These are phyloP conservation scores for Brassica rapa DNA, from an alignment of 345 rosid genomes.

Conservation along the genomic window DNA sequence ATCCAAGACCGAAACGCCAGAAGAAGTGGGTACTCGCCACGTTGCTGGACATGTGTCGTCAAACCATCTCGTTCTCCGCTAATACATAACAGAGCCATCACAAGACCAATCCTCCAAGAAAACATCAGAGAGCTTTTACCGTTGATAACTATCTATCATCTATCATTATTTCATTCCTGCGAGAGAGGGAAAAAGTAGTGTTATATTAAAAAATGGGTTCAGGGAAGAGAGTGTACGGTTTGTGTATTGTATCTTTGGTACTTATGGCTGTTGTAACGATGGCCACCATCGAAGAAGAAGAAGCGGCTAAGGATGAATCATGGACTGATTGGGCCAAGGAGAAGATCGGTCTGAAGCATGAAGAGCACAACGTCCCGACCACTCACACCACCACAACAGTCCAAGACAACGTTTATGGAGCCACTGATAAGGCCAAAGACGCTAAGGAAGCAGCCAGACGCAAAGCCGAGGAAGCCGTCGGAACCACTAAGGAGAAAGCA, in stretches of 20 bases:
- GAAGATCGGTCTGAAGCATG: slow-evolving; percentile 36
- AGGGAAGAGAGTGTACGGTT: slow-evolving; percentile 22
- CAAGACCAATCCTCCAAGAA: slow-evolving; percentile 15
- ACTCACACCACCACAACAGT: slow-evolving; percentile 29
- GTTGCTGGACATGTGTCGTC: slow-evolving; percentile 23
- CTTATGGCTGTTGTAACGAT: slow-evolving; percentile 25
- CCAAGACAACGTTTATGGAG: slow-evolving; percentile 28
- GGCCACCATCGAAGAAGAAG: slow-evolving; percentile 20
- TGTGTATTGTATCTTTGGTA: slow-evolving; percentile 22
- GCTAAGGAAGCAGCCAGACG: slow-evolving; percentile 23
- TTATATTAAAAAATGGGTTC: slow-evolving; percentile 14
- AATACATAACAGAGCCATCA: slow-evolving; percentile 19
- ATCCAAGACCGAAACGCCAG: slow-evolving; percentile 27
- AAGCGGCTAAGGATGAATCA: slow-evolving; percentile 31
- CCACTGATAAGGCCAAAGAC: slow-evolving; percentile 36
- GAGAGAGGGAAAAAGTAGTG: neutral
- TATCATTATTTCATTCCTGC: slow-evolving; percentile 13
- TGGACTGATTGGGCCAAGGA: slow-evolving; percentile 36
- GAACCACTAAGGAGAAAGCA: slow-evolving; percentile 35
- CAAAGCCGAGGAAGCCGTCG: slow-evolving; percentile 34
- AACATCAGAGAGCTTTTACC: neutral
- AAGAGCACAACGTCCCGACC: slow-evolving; percentile 16
- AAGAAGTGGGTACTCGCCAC: slow-evolving; percentile 27
- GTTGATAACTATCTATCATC: neutral
- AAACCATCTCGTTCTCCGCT: neutral